These are phyloP conservation scores for Neoboletus magnificus DNA, from an alignment of 768 basidiomycete genomes.

Conservation along the genomic window DNA sequence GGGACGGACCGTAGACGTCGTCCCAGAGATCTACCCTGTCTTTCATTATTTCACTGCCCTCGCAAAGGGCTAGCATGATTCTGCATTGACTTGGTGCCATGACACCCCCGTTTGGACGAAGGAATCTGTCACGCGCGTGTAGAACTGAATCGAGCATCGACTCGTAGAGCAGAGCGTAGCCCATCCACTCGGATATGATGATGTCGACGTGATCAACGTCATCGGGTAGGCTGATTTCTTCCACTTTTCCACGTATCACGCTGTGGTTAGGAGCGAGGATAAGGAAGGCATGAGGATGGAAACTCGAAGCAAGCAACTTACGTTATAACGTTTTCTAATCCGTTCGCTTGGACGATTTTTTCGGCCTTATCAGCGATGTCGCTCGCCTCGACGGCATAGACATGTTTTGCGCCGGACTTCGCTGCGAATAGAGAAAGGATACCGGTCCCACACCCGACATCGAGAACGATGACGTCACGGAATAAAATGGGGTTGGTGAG, in stretches of 20 bases:
- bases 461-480: slow-evolving; percentile 82
- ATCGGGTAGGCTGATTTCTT: slow-evolving; percentile 78
- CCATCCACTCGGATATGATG: slow-evolving; percentile 99
- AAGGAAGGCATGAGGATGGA: not conserved
- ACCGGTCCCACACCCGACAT: slow-evolving; percentile 95
- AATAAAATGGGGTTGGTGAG: slow-evolving; percentile 78
- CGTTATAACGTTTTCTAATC: slow-evolving; percentile 68
- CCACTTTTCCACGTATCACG: slow-evolving; percentile 88
- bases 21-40: slow-evolving; percentile 89
- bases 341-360: slow-evolving; percentile 76
- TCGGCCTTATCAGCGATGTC: slow-evolving; percentile 74
- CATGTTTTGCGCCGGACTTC: slow-evolving; percentile 81
- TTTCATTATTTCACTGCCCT: slow-evolving; percentile 68
- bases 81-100: slow-evolving; percentile 90
- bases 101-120: slow-evolving; percentile 64
- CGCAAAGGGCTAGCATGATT: slow-evolving; percentile 82
- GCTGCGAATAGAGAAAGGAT: slow-evolving; percentile 91
- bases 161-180: slow-evolving; percentile 87
- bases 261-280: slow-evolving; percentile 29
- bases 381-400: slow-evolving; percentile 90
- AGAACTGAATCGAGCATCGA: slow-evolving; percentile 97
- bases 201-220: slow-evolving; percentile 79
- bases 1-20: slow-evolving; percentile 76
- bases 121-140: slow-evolving; percentile 80
- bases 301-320: slow-evolving; percentile 26